Evolutionary conservation across 2,329 filamentous ascomycete genomes (phyloP), one percentile per base, ranked within the genome.

Genomic region (Graphium sp.): DNA sequence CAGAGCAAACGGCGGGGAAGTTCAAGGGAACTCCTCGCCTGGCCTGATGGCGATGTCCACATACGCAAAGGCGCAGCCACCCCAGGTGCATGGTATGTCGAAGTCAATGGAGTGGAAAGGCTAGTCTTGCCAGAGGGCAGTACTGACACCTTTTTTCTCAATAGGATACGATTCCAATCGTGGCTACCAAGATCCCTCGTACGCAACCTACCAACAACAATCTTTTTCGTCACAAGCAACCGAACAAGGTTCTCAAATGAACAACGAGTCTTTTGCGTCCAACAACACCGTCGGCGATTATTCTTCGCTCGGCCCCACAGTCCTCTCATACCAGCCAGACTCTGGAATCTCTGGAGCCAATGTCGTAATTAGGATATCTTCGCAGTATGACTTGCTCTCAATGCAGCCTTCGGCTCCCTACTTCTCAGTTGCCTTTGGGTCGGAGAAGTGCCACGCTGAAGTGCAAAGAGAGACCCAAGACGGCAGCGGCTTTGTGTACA

Each of bases 31-130:
- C 55, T 70, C 58, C 55, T 60, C 63, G 48, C 60, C 46, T 36
- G 41, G 40, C 38, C 36, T 50, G 26, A 41, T 21, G n/a, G 19
- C 50, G 11, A 56, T 56, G 53, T 52, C 52, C 26, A 41, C 53
- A 52, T 75, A 75, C 55, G 85, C 83, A 63, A 92, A 91, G 56
- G 56, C 71, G 34, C 72, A 78, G 51, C 63, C 74, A 54, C 64
- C 76, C 52, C 77, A 76, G 51, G 68, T 85, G 59, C 78, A 87
- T 56, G 79, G 84, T 91, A 61, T 59, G 82, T 14, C 7, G 11
- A 16, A 20, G 26, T 13, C n/a, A 5, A 23, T 11, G 9, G 8
- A 18, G 17, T 12, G 11, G 12, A 16, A 28, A 7, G 17, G n/a
- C 18, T 13, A 18, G 7, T 12, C 11, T 8, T 11, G n/a, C 5